phyloP scores from a whole-genome alignment of 2,329 filamentous ascomycete species.

The Fusarium verticillioides region DNA sequence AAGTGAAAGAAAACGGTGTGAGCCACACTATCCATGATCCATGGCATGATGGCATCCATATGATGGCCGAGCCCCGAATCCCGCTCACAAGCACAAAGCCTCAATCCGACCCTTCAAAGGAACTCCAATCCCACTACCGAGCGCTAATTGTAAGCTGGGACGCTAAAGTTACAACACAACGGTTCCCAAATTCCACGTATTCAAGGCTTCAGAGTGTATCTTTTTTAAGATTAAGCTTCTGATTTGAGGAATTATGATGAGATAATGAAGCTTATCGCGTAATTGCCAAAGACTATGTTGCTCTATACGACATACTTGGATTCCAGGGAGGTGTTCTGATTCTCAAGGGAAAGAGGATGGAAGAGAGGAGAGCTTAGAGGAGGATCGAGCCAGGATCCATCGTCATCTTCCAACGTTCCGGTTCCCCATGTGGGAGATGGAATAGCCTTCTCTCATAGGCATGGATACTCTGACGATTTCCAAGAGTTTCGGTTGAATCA shows the following conservation, averaged over 20 bases:
- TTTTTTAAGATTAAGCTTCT: neutral
- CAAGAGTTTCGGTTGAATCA: conserved; percentile 1
- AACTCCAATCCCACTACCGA: conserved; percentile 31
- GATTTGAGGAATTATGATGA: neutral
- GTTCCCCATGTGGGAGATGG: neutral
- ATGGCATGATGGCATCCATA: conserved; percentile 34
- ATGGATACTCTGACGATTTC: conserved; percentile 1
- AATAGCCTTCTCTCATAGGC: neutral
- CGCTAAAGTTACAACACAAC: conserved; percentile 28
- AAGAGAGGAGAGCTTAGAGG: conserved; percentile 1
- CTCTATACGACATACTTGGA: neutral
- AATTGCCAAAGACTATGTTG: neutral
- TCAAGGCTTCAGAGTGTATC: neutral
- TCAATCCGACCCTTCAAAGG: conserved; percentile 30
- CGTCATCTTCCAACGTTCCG: conserved; percentile 22
- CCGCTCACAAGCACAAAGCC: conserved; percentile 31
- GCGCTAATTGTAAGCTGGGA: conserved; percentile 23
- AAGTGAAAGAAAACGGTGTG: conserved; percentile 42
- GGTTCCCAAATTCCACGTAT: conserved; percentile 27
- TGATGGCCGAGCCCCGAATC: conserved; percentile 33
- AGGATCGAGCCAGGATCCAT: conserved; percentile 27
- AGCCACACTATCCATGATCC: conserved; percentile 33
- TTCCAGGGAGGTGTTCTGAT: conserved; percentile 3
- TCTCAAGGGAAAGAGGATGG: conserved; percentile 15
- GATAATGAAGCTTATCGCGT: neutral